phyloP scores from a whole-genome alignment of 2,329 filamentous ascomycete species.

The Knufia petricola region DNA sequence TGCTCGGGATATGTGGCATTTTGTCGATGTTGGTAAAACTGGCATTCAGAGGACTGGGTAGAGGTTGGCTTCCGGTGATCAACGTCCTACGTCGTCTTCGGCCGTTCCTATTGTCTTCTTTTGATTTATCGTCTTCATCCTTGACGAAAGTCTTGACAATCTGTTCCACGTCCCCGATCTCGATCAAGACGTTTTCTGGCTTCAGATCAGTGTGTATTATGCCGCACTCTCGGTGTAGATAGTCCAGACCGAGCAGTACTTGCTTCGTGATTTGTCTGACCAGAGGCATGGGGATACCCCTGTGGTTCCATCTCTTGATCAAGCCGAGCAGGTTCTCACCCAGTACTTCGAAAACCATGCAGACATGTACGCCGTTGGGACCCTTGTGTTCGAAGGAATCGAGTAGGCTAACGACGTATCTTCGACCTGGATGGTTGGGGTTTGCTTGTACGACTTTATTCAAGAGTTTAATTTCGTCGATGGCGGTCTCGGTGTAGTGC shows the following conservation, averaged over 20 bases:
- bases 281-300: constrained; percentile 88
- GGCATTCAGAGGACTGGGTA: constrained; percentile 88
- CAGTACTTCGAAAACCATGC: constrained; percentile 98
- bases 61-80: constrained; percentile 91
- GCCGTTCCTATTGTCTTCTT: constrained; percentile 87
- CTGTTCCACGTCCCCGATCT: constrained; percentile 97
- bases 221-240: constrained; percentile 92
- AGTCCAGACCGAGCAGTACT: constrained; percentile 88
- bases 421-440: constrained; percentile 83
- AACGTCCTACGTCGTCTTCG: constrained; percentile 80
- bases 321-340: constrained; percentile 89
- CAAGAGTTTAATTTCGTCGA: constrained; percentile 97
- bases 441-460: constrained; percentile 96
- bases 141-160: constrained; percentile 96
- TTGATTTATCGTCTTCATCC: constrained; percentile 63
- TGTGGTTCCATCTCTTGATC: constrained; percentile 97
- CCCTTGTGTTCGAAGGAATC: constrained; percentile 98
- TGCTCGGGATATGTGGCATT: constrained; percentile 48
- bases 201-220: constrained; percentile 91
- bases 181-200: constrained; percentile 95
- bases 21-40: constrained; percentile 75
- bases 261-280: constrained; percentile 99
- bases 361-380: constrained; percentile 90
- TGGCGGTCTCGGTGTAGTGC: constrained; percentile 96
- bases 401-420: constrained; percentile 89